Evolutionary conservation across 2,329 filamentous ascomycete genomes (phyloP).

Genomic region (Chalara sp.): DNA sequence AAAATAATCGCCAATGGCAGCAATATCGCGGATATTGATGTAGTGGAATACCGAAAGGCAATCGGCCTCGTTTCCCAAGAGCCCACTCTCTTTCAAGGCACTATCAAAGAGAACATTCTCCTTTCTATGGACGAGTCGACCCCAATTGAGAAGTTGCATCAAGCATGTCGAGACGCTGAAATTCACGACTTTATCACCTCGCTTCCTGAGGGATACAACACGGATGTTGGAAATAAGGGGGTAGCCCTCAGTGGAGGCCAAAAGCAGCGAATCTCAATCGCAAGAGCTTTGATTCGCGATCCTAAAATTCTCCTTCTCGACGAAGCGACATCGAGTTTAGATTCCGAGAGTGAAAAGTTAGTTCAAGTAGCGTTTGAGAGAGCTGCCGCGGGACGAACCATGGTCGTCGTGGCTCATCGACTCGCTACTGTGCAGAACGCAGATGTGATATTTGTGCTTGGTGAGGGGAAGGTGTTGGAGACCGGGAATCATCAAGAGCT

Average conservation of each 20-base stretch:
- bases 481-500: conserved; percentile 19
- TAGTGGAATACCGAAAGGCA: conserved; percentile 55
- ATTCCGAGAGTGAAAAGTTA: conserved; percentile 49
- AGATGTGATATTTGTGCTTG: conserved; percentile 23
- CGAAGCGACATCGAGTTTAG: conserved; percentile 50
- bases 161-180: conserved; percentile 43
- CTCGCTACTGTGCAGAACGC: conserved; percentile 73
- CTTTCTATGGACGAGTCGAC: conserved; percentile 46
- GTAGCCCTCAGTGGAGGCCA: conserved; percentile 46
- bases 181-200: conserved; percentile 46
- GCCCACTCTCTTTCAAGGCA: conserved; percentile 55
- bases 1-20: conserved; percentile 56
- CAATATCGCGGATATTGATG: conserved; percentile 51
- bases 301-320: conserved; percentile 49
- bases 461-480: conserved; percentile 23
- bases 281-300: conserved; percentile 44
- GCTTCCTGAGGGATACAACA: conserved; percentile 43
- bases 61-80: conserved; percentile 71
- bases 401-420: conserved; percentile 71
- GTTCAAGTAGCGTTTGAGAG: conserved; percentile 62
- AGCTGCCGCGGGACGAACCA: conserved; percentile 58
- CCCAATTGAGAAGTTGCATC: conserved; percentile 34
- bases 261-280: conserved; percentile 48
- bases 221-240: conserved; percentile 39
- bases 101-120: conserved; percentile 63